Base-by-base conservation (phyloP, 306 rosid species). In the Cicer arietinum region DNA sequence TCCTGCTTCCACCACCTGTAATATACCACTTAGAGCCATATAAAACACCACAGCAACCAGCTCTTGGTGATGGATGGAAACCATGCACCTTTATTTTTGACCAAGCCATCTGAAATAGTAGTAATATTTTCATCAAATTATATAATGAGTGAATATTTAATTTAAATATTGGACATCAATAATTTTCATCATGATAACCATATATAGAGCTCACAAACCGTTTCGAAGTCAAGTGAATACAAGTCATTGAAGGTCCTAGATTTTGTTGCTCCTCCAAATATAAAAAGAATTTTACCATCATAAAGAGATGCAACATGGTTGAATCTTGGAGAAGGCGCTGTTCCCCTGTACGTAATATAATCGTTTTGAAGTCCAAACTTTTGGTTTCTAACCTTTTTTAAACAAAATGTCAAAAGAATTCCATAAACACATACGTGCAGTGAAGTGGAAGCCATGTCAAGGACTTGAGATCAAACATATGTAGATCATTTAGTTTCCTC, bases 391-490 rank as follows among this genome's bases (percentile, higher is more conserved):
- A 40, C 62, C 20, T 46, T 43, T 47, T 48, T 30, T 64, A 30
- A n/a, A 12, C 13, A 6, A 40, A 56, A 3, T 60, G 35, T 69
- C 44, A 71, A 7, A 56, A 1, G 17, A 77, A 65, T 63, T 56
- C 48, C 50, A 53, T 67, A 61, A 40, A 65, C 65, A 78, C 90
- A 89, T 76, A 94, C 97, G 86, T 90, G 96, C 82, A 88, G 83
- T 81, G 92, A 70, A 92, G 99, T 41, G 98, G 99, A 58, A 94
- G 95, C 99, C 99, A 94, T 58, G 96, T 94, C 68, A 86, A 84
- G 17, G 99, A 89, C 81, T 94, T 92, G 63, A 92, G 93, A 87
- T 94, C 99, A 89, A 88, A 94, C 99, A 90, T 92, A 81, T 94
- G 97, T 10, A 94, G 91, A 79, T 94, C 99, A 83, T 92, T 92